Evolutionary conservation across 495 filamentous ascomycete genomes (phyloP).

Genomic region (Aspergillus haitiensis): DNA sequence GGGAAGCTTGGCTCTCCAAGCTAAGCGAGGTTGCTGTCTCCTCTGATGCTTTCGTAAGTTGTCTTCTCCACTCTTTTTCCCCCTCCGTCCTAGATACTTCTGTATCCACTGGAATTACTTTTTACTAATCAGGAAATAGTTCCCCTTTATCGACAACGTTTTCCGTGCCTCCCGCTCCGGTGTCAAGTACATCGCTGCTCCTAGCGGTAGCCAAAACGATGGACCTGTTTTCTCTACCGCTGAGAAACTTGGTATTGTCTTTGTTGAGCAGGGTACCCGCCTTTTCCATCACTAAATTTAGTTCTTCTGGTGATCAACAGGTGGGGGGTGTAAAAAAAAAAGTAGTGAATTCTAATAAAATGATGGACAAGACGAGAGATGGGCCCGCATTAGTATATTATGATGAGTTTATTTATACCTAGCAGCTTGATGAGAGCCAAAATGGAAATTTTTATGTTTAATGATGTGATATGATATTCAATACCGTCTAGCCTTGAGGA

Average conservation of each 20-base stretch:
- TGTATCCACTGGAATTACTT: not conserved
- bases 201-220: slow-evolving; percentile 92
- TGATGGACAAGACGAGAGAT: not conserved
- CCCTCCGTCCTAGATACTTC: not conserved
- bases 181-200: slow-evolving; percentile 93
- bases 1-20: slow-evolving; percentile 77
- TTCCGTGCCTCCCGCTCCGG: slow-evolving; percentile 86
- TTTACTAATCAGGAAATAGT: slow-evolving; percentile 48
- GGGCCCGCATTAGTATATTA: slow-evolving; percentile 3
- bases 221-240: slow-evolving; percentile 84
- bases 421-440: slow-evolving; percentile 10
- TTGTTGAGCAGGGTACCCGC: slow-evolving; percentile 84
- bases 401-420: slow-evolving; percentile 23
- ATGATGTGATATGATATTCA: slow-evolving; percentile 3
- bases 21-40: slow-evolving; percentile 80
- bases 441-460: slow-evolving; percentile 10
- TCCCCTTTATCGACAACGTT: slow-evolving; percentile 98
- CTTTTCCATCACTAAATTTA: slow-evolving; percentile 84
- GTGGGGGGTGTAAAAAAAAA: not conserved
- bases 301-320: not conserved
- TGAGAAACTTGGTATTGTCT: slow-evolving; percentile 85
- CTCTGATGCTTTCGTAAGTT: slow-evolving; percentile 90
- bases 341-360: slow-evolving; percentile 7
- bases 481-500: too few relatives aligned
- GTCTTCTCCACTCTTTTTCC: not conserved